phyloP scores from a whole-genome alignment of 805 yeast genomes.

The Grigorovia humatica region DNA sequence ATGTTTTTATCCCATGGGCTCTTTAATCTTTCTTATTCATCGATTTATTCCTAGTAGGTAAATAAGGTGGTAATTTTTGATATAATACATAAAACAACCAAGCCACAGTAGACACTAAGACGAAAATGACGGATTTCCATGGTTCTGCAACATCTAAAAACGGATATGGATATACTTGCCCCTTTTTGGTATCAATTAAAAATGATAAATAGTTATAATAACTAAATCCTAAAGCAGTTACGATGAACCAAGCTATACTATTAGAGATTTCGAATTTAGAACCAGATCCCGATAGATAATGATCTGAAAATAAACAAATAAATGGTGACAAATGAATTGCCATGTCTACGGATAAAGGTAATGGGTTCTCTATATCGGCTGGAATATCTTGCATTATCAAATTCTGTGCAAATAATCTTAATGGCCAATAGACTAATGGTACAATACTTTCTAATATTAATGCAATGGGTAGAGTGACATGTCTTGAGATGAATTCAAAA shows the following conservation, averaged over 20 bases:
- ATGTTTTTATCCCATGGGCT: too few species aligned
- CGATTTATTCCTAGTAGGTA: not conserved
- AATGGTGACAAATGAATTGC: slow-evolving; percentile 53
- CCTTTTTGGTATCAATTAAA: slow-evolving; percentile 36
- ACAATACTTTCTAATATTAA: slow-evolving; percentile 53
- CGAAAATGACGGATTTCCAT: slow-evolving; percentile 39
- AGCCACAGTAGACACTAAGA: slow-evolving; percentile 32
- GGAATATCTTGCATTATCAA: slow-evolving; percentile 34
- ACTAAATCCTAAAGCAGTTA: slow-evolving; percentile 31
- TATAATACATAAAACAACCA: slow-evolving; percentile 24
- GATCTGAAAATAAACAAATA: slow-evolving; percentile 42
- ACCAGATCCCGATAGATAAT: slow-evolving; percentile 38
- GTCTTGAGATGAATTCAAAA: slow-evolving; percentile 25
- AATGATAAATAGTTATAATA: slow-evolving; percentile 46
- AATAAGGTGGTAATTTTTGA: slow-evolving; percentile 23
- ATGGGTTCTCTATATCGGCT: slow-evolving; percentile 11
- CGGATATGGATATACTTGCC: slow-evolving; percentile 55
- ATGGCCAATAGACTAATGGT: slow-evolving; percentile 58
- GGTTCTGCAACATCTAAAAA: slow-evolving; percentile 46
- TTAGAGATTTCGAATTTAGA: slow-evolving; percentile 29
- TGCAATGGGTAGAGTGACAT: slow-evolving; percentile 37
- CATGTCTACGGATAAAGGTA: slow-evolving; percentile 45
- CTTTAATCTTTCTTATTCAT: not conserved
- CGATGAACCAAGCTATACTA: slow-evolving; percentile 32
- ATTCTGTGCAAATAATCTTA: slow-evolving; percentile 41